A percentile compares a stretch with the other conserved stretches of the same genome.
Evolutionary conservation across 169 alveolate genomes (phyloP).

Genomic region (Miamiensis avidus): DNA sequence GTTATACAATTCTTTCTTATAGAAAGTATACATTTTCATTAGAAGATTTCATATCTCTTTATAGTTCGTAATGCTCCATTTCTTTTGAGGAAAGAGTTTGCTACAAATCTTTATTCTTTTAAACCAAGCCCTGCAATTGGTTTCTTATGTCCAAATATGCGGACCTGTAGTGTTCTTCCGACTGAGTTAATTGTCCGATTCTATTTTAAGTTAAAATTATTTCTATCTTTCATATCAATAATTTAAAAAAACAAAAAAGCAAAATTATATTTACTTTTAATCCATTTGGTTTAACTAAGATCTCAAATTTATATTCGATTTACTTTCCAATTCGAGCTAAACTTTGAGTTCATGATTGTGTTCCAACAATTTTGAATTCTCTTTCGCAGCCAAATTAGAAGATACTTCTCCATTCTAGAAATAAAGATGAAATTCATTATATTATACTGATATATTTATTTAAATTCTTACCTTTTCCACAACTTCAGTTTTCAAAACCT

Average conservation of each 20-base stretch:
- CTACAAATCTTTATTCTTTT: constrained; percentile 9
- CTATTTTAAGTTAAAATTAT: background rate
- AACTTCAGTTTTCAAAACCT: background rate
- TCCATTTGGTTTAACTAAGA: background rate
- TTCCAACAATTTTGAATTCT: constrained; percentile 7
- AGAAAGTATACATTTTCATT: constrained; percentile 20
- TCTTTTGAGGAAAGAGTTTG: constrained; percentile 9
- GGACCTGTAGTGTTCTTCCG: constrained; percentile 19
- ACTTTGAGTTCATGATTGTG: constrained; percentile 1
- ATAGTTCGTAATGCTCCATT: constrained; percentile 17
- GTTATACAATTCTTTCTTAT: constrained; percentile 17
- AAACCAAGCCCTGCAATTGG: background rate
- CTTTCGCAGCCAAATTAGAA: background rate
- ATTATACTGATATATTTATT: too few species aligned
- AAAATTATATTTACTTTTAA: background rate
- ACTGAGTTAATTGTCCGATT: background rate
- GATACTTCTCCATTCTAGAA: background rate
- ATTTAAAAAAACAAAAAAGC: too few species aligned
- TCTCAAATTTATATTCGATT: constrained; percentile 3
- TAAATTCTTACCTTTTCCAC: too few species aligned
- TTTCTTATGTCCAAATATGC: constrained; percentile 23
- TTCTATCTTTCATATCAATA: too few species aligned
- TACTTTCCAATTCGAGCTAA: constrained; percentile 3
- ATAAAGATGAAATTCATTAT: too few species aligned
- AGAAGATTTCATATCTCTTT: constrained; percentile 25